Evolutionary conservation across 1,284 basidiomycete species (phyloP).

Genomic region (Ganoderma leucocontextum): DNA sequence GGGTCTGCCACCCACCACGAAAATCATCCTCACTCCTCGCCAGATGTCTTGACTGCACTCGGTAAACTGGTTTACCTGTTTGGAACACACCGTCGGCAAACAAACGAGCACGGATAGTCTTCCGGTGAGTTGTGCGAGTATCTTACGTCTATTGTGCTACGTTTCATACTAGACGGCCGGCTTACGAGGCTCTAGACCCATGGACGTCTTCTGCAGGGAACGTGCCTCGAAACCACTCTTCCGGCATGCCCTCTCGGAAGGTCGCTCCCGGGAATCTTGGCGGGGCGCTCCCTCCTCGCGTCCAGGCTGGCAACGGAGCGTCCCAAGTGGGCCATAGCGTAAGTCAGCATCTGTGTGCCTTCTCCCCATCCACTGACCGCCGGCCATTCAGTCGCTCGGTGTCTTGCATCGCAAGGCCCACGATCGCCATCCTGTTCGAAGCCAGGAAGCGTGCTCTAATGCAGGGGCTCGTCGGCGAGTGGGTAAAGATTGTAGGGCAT

Average conservation of each 20-base stretch:
- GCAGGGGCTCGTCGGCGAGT: not conserved
- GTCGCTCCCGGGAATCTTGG: constrained; percentile 1
- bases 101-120: not conserved
- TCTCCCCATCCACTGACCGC: not conserved
- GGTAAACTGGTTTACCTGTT: not conserved
- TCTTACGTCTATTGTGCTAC: not conserved
- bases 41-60: not conserved
- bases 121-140: not conserved
- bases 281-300: not conserved
- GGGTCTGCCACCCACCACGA: not conserved
- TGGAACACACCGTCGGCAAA: not conserved
- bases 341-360: not conserved
- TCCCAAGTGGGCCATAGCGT: not conserved
- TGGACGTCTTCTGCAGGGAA: not conserved
- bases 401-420: not conserved
- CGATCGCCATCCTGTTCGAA: not conserved
- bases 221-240: not conserved
- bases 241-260: not conserved
- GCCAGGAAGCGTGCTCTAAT: not conserved
- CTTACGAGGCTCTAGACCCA: not conserved
- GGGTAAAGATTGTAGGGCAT: not conserved
- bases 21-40: not conserved
- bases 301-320: not conserved
- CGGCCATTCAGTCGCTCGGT: not conserved
- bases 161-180: not conserved